These are phyloP conservation scores for Fusarium continuum DNA, from an alignment of 2,329 filamentous ascomycete genomes.

Conservation along the genomic window DNA sequence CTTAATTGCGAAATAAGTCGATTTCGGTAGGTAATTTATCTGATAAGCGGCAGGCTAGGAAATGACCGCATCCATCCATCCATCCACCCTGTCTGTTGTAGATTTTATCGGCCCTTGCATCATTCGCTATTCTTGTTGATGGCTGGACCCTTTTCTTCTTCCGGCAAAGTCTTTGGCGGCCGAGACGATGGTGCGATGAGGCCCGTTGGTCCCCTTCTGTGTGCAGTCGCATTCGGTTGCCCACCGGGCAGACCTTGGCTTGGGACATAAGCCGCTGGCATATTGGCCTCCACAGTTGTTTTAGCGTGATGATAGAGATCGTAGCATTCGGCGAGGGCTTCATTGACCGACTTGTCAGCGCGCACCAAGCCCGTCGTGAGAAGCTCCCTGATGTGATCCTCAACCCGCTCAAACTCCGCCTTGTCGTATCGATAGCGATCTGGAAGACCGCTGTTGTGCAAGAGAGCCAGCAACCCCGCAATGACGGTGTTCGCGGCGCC, in stretches of 20 bases:
- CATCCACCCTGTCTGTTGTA: no score
- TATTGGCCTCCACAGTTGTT: slow-evolving; percentile 57
- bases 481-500: slow-evolving; percentile 61
- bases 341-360: slow-evolving; percentile 54
- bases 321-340: slow-evolving; percentile 59
- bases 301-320: slow-evolving; percentile 57
- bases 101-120: slow-evolving; percentile 1
- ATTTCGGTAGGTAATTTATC: slow-evolving; percentile 28
- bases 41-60: slow-evolving; percentile 20
- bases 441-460: slow-evolving; percentile 64
- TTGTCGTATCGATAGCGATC: slow-evolving; percentile 61
- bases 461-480: slow-evolving; percentile 59
- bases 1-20: slow-evolving; percentile 19
- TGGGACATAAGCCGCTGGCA: slow-evolving; percentile 54
- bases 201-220: neutral
- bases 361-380: slow-evolving; percentile 59
- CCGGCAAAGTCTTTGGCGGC: neutral
- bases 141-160: slow-evolving; percentile 22
- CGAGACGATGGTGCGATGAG: slow-evolving; percentile 5
- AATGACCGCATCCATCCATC: slow-evolving; percentile 32
- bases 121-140: slow-evolving; percentile 14
- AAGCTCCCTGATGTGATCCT: slow-evolving; percentile 60
- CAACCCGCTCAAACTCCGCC: slow-evolving; percentile 59
- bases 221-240: slow-evolving; percentile 3
- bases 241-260: slow-evolving; percentile 24